Percentiles rank a stretch among this genome's conserved stretches.
phyloP scores from a whole-genome alignment of 1,284 basidiomycete genomes.

The Cutaneotrichosporon sp. region DNA sequence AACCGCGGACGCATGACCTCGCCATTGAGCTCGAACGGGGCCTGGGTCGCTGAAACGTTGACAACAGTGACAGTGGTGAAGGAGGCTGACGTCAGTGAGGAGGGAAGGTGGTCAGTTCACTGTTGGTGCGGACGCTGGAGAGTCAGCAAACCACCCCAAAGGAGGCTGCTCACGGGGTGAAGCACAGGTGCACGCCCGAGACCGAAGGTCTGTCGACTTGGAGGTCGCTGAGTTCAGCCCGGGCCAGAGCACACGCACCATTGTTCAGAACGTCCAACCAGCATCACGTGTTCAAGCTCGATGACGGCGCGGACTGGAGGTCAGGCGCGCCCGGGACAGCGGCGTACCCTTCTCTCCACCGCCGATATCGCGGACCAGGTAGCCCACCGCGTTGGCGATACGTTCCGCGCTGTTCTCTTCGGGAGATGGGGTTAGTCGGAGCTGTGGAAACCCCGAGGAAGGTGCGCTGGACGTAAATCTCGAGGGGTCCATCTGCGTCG shows the following conservation, averaged over 20 bases:
- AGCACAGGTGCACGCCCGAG: constrained; percentile 20
- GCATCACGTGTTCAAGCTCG: background rate
- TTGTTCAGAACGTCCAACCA: background rate
- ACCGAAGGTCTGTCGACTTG: constrained; percentile 3
- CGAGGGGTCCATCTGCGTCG: no score
- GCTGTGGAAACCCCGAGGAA: no score
- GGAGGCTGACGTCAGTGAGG: constrained; percentile 13
- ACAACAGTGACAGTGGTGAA: constrained; percentile 43
- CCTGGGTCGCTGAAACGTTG: constrained; percentile 79
- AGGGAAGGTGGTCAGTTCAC: constrained; percentile 17
- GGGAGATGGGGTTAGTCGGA: no score
- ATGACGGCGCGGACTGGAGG: background rate
- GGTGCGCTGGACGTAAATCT: no score
- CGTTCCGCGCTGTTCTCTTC: no score
- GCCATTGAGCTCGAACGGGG: constrained; percentile 36
- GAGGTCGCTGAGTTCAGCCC: background rate
- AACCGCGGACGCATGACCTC: no score
- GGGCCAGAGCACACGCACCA: background rate
- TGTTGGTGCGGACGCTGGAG: background rate
- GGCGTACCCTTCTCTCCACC: no score
- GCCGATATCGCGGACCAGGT: no score
- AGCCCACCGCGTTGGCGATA: no score
- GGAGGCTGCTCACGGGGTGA: constrained; percentile 23
- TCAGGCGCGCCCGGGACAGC: background rate
- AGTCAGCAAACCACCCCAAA: background rate